Evolutionary conservation across 148 eudicot genomes (phyloP).

Genomic region (Spergularia marina): DNA sequence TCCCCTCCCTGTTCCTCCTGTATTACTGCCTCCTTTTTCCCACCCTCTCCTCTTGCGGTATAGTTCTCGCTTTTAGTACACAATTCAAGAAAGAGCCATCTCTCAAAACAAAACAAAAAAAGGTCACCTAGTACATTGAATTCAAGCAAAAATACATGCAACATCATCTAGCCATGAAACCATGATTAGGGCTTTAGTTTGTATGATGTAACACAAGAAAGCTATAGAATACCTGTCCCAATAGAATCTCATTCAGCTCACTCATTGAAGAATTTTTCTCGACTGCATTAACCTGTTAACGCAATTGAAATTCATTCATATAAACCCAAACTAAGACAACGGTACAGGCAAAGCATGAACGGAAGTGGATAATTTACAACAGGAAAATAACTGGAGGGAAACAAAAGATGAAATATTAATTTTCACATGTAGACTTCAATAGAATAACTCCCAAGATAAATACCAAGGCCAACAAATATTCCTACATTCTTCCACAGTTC

Average conservation of each 20-base stretch:
- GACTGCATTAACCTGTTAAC: conserved; percentile 79
- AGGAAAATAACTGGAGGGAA: neutral
- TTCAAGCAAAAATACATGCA: conserved; percentile 3
- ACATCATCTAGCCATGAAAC: neutral
- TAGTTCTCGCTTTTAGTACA: conserved; percentile 2
- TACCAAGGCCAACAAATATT: neutral
- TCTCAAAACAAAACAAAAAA: too few relatives aligned
- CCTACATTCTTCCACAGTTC: too few relatives aligned
- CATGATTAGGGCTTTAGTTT: neutral
- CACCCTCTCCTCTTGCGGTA: neutral
- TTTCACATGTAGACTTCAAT: neutral
- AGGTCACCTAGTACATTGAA: neutral
- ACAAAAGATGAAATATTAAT: neutral
- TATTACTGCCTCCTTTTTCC: neutral
- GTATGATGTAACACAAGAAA: conserved; percentile 9
- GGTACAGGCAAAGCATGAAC: too few relatives aligned
- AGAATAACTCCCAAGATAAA: neutral
- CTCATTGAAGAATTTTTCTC: conserved; percentile 98
- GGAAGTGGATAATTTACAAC: neutral
- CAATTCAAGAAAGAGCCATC: neutral
- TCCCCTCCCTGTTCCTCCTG: neutral
- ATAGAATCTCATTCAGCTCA: conserved; percentile 87
- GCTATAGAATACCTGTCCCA: conserved; percentile 72
- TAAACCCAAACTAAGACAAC: neutral
- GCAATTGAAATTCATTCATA: conserved; percentile 23